Conservation (phyloP, 805 yeast species). For the Ogataea naganishii region DNA sequence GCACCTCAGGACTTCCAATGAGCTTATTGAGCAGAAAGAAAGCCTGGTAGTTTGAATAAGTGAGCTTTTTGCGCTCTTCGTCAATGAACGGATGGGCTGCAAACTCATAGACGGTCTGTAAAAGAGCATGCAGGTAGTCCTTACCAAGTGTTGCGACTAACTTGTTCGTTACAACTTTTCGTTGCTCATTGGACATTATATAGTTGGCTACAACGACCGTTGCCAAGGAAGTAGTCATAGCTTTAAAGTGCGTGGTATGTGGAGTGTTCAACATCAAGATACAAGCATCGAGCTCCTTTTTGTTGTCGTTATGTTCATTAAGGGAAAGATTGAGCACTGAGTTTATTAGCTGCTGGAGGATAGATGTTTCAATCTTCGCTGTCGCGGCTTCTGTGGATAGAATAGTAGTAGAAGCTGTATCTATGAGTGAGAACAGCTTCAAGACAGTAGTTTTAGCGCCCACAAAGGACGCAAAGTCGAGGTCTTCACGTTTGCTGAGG, state of each 20-base stretch:
- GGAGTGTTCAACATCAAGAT: too few relatives aligned
- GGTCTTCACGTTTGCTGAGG: too few relatives aligned
- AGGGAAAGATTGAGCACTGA: constrained; percentile 1
- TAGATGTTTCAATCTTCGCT: too few relatives aligned
- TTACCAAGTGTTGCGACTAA: background rate
- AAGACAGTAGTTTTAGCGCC: too few relatives aligned
- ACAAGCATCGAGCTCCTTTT: background rate
- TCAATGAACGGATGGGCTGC: too few relatives aligned
- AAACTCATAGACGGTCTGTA: background rate
- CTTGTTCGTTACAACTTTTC: background rate
- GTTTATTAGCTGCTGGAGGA: too few relatives aligned
- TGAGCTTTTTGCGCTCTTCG: background rate
- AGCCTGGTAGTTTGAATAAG: background rate
- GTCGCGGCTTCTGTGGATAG: too few relatives aligned
- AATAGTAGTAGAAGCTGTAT: too few relatives aligned
- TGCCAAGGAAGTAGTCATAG: too few relatives aligned
- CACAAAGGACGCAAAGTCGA: too few relatives aligned
- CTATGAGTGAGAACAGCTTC: too few relatives aligned
- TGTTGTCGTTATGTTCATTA: background rate
- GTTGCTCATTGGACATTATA: background rate
- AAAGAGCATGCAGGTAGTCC: background rate
- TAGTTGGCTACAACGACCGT: background rate
- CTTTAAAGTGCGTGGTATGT: too few relatives aligned
- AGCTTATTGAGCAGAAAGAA: background rate
- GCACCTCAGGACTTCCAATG: background rate